Base-by-base conservation (phyloP, 805 yeast species). In the Wickerhamomyces bovis region DNA sequence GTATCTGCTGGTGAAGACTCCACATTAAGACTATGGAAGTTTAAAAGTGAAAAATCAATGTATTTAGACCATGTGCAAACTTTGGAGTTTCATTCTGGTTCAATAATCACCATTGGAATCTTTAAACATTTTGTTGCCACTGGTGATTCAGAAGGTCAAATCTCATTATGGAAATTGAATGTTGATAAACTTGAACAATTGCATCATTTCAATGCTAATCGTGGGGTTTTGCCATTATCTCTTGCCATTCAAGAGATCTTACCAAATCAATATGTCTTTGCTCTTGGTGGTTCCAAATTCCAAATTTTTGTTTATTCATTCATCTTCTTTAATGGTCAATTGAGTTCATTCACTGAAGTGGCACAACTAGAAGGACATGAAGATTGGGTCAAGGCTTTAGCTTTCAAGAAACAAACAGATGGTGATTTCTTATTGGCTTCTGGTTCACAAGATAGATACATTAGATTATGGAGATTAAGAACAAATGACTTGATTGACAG, bases 361-460 rank as follows among this genome's bases (percentile, higher is more conserved):
- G 85, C 89, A 1, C 68, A 68, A 9, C 65, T 94, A 30, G 75
- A 81, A 23, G 99, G 99, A 5, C 99, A 94, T 63, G 99, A 94
- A 65, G 97, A 90, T 65, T 94, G 99, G 99, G 78, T 94, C 43
- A 85, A 85, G 60, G 74, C 88, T 13, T 66, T 94, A 26, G 74
- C 81, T 1, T 78, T 88, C 58, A 65, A 73, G 47, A 68, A 68
- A 36, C 72, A 68, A 18, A 63, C 65, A 0, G 71, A 70, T 7
- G 78, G 74, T 20, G 81, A 78, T 49, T 79, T 75, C 55, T 61
- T 87, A 3, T 69, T 94, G 23, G 98, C 98, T 6, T 79, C 86
- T 46, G 98, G 96, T 0, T 84, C 96, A 1, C 96, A 94, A 61
- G 99, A 94, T 64, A 72, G 95, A 55, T 89, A 89, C 61, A 88